Percentiles rank a stretch among this genome's conserved stretches.
Evolutionary conservation across 2,329 filamentous ascomycete genomes (phyloP).

Genomic region (Aschersonia sp.): DNA sequence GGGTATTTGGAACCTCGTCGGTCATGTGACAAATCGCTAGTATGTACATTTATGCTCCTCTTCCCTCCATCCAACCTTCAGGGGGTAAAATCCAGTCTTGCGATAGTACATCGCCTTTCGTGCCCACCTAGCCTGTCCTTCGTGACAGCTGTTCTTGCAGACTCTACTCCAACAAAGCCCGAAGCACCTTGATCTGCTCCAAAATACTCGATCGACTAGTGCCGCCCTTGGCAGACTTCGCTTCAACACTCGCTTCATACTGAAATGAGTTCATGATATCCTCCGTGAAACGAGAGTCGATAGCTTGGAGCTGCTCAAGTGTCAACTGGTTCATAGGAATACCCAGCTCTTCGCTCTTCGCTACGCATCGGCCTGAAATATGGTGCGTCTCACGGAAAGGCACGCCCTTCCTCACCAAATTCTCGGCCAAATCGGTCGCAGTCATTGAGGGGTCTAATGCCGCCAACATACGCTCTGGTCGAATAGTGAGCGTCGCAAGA

Average conservation of each 20-base stretch:
- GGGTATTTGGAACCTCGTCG: too few relatives aligned
- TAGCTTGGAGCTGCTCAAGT: conserved; percentile 48
- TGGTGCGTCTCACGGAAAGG: conserved; percentile 74
- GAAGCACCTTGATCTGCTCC: conserved; percentile 45
- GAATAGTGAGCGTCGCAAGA: conserved; percentile 54
- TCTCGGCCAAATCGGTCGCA: conserved; percentile 55
- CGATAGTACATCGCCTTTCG: too few relatives aligned
- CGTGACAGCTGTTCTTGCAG: too few relatives aligned
- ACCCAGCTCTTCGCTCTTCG: conserved; percentile 21
- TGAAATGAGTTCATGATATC: conserved; percentile 62
- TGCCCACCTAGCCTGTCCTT: too few relatives aligned
- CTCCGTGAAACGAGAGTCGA: conserved; percentile 56
- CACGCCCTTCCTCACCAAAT: conserved; percentile 49
- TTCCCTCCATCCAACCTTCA: too few relatives aligned
- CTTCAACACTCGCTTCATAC: conserved; percentile 73
- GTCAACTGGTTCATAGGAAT: conserved; percentile 58
- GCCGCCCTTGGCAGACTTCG: conserved; percentile 61
- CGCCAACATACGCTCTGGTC: conserved; percentile 63
- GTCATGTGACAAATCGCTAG: too few relatives aligned
- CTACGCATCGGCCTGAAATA: conserved; percentile 52
- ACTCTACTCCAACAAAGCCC: conserved; percentile 16
- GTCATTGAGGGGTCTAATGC: conserved; percentile 76
- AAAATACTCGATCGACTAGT: conserved; percentile 57
- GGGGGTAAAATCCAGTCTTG: too few relatives aligned
- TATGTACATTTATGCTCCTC: too few relatives aligned